These are phyloP conservation scores for Tricharina praecox DNA, from an alignment of 495 filamentous ascomycete genomes.

Conservation along the genomic window DNA sequence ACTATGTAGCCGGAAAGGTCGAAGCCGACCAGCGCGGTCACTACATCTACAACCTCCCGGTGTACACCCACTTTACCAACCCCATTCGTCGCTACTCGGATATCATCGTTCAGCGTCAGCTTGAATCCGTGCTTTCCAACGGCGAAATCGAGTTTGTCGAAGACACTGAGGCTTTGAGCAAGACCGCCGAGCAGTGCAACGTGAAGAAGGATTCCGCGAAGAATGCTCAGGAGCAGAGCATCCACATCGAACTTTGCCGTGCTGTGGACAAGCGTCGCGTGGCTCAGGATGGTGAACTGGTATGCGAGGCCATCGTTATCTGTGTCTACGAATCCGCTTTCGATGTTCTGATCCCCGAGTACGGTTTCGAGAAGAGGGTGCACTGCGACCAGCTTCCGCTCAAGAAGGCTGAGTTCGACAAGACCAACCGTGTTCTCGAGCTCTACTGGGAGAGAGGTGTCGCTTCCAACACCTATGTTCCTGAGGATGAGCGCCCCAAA, in stretches of 20 bases:
- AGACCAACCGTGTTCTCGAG: conserved; percentile 80
- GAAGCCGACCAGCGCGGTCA: conserved; percentile 60
- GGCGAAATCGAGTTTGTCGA: conserved; percentile 73
- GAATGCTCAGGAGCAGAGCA: conserved; percentile 93
- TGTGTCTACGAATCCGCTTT: conserved; percentile 98
- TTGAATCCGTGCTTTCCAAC: conserved; percentile 72
- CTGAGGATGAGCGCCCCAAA: conserved; percentile 89
- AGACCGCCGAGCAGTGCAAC: conserved; percentile 92
- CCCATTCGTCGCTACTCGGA: conserved; percentile 90
- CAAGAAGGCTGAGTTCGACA: conserved; percentile 97
- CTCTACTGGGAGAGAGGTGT: conserved; percentile 99
- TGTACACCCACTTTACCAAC: conserved; percentile 96
- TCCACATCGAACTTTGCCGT: conserved; percentile 94
- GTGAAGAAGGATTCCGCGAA: conserved; percentile 98
- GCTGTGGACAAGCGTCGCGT: conserved; percentile 77
- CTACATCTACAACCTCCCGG: conserved; percentile 78
- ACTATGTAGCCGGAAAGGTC: conserved; percentile 64
- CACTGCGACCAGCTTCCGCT: conserved; percentile 95
- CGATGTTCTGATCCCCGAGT: conserved; percentile 94
- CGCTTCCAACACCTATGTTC: conserved; percentile 86
- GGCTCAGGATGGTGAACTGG: conserved; percentile 75
- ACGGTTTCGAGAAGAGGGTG: conserved; percentile 96
- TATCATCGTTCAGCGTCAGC: conserved; percentile 85
- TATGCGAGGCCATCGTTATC: conserved; percentile 90
- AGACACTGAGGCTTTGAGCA: conserved; percentile 69